Evolutionary conservation across 208 protist genomes (phyloP).

Genomic region (Naegleria gruberi): DNA sequence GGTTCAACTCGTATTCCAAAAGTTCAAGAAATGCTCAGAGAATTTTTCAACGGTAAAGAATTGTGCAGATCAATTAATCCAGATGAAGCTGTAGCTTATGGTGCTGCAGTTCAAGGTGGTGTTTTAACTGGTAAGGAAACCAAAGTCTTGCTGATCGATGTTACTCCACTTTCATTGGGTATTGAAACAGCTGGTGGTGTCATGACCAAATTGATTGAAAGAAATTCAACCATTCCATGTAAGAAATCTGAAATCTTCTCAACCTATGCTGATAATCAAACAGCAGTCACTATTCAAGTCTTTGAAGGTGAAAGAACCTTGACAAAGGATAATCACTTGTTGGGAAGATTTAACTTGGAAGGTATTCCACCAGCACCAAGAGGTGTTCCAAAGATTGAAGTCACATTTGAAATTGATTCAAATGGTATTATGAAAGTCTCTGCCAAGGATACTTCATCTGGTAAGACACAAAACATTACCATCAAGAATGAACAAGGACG

Average conservation of each 20-base stretch:
- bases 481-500: constrained; percentile 83
- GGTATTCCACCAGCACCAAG: constrained; percentile 70
- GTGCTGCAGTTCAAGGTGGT: constrained; percentile 73
- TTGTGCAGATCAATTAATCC: constrained; percentile 53
- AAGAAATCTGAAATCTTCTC: constrained; percentile 87
- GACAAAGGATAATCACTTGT: constrained; percentile 80
- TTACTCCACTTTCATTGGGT: constrained; percentile 79
- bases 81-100: constrained; percentile 54
- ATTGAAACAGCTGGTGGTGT: constrained; percentile 87
- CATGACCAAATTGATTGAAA: constrained; percentile 80
- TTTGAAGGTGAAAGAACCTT: constrained; percentile 89
- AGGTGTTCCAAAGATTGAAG: constrained; percentile 86
- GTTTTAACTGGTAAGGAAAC: constrained; percentile 47
- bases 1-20: constrained; percentile 94
- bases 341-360: constrained; percentile 86
- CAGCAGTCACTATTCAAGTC: constrained; percentile 88
- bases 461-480: constrained; percentile 46
- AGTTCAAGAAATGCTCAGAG: constrained; percentile 70
- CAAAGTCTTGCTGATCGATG: constrained; percentile 66
- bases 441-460: constrained; percentile 42
- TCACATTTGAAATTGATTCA: constrained; percentile 78
- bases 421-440: constrained; percentile 50
- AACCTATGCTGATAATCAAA: constrained; percentile 83
- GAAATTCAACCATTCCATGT: constrained; percentile 82
- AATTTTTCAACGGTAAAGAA: constrained; percentile 86